Base-by-base conservation (phyloP, 345 rosid species). In the Streptanthus diversifolius region DNA sequence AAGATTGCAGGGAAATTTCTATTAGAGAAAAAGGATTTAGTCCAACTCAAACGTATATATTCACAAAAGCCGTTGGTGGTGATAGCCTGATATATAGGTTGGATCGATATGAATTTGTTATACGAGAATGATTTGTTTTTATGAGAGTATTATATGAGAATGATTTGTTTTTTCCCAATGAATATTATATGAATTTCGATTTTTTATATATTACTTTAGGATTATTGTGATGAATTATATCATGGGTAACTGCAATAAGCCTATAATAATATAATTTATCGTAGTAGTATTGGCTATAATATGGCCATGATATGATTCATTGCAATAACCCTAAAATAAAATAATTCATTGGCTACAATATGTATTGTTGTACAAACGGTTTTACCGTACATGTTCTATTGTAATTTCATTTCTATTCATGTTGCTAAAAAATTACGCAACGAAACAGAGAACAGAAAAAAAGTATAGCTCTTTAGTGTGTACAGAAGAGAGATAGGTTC, bases 401-500 rank as follows among this genome's bases (percentile, higher is more conserved):
- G 9, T 43, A 15, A 2, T 44, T 43, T 40, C 37, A 1, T 43
- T n/a, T 15, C 8, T 45, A 32, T 18, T 22, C 17, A 15, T 54
- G 63, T 5, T 52, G 12, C 13, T 14, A 14, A 9, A 29, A 30
- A 27, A 54, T 18, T 19, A 19, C 3, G 29, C 9, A n/a, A 48
- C 27, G 59, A 17, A 35, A 15, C 3, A 32, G 14, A 32, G 2
- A 30, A 45, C 24, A 51, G 1, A 5, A 7, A 32, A 58, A 48
- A 32, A 9, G 1, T 8, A 37, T 7, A 39, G 30, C 1, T 53
- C 29, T n/a, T n/a, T n/a, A n/a, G n/a, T 44, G 30, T 65, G 59
- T 65, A 25, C 33, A 29, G 44, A 41, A 62, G 66, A 57, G 60
- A 65, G 24, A 58, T 68, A 60, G 35, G 73, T 68, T 29, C 12